A percentile compares a stretch with the other conserved stretches of the same genome.
Conservation (phyloP, 495 filamentous ascomycete genomes). For the Annulohypoxylon moriforme region DNA sequence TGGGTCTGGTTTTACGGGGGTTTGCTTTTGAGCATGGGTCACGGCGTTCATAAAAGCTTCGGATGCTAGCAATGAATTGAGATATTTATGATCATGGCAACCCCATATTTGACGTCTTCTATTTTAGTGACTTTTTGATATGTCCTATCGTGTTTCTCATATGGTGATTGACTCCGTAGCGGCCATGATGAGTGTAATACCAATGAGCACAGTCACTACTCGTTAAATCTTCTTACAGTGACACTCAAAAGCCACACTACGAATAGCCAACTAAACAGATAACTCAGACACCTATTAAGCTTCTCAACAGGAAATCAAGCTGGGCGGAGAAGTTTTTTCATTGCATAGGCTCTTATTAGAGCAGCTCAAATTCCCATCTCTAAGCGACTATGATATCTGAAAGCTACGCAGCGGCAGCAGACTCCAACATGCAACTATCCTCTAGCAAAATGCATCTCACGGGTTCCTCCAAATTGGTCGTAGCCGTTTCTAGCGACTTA, state of each 20-base stretch:
- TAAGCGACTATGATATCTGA: background rate
- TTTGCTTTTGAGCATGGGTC: constrained; percentile 54
- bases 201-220: background rate
- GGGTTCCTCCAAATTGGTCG: background rate
- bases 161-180: no score
- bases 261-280: background rate
- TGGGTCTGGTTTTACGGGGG: constrained; percentile 52
- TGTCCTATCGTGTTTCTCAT: background rate
- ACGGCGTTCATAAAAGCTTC: constrained; percentile 52
- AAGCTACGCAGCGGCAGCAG: background rate
- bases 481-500: background rate
- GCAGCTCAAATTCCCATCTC: background rate
- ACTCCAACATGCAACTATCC: background rate
- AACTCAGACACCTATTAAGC: background rate
- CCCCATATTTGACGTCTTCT: constrained; percentile 25
- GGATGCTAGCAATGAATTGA: constrained; percentile 52
- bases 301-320: background rate
- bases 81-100: constrained; percentile 49
- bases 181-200: background rate
- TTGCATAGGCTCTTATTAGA: background rate
- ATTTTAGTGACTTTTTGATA: background rate
- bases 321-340: background rate
- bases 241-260: background rate
- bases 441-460: background rate
- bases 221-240: background rate